Evolutionary conservation across 2,329 filamentous ascomycete species (phyloP).

Genomic region (Furcasterigmium furcatum): DNA sequence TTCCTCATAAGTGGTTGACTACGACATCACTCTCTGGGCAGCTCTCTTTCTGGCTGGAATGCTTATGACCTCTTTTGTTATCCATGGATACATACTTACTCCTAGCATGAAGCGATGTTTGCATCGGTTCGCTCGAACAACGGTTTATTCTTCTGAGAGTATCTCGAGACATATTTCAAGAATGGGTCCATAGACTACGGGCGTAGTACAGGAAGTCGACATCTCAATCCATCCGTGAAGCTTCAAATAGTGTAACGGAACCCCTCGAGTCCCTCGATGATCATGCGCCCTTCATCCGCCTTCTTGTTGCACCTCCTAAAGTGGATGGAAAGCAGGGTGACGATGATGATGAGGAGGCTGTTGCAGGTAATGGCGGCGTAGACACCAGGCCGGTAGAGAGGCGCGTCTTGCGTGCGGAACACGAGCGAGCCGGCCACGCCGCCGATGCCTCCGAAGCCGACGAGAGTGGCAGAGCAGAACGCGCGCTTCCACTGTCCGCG

Average conservation of each 20-base stretch:
- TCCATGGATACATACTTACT: no score
- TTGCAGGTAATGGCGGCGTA: conserved; percentile 1
- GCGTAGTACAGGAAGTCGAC: no score
- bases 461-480: conserved; percentile 15
- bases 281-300: background rate
- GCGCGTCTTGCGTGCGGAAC: background rate
- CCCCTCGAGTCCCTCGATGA: background rate
- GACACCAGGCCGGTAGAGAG: background rate
- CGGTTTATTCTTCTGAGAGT: no score
- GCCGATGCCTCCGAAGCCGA: conserved; percentile 16
- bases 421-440: conserved; percentile 15
- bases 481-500: conserved; percentile 19
- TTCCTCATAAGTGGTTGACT: no score
- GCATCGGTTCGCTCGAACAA: no score
- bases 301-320: background rate
- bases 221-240: no score
- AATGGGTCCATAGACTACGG: no score
- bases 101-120: no score
- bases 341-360: background rate
- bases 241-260: background rate
- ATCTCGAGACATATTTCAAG: no score
- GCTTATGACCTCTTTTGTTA: no score
- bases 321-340: background rate
- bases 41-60: no score
- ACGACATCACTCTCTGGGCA: no score